These are phyloP conservation scores for Pythium grandisporangium DNA, from an alignment of 352 stramenopile genomes.

Conservation along the genomic window DNA sequence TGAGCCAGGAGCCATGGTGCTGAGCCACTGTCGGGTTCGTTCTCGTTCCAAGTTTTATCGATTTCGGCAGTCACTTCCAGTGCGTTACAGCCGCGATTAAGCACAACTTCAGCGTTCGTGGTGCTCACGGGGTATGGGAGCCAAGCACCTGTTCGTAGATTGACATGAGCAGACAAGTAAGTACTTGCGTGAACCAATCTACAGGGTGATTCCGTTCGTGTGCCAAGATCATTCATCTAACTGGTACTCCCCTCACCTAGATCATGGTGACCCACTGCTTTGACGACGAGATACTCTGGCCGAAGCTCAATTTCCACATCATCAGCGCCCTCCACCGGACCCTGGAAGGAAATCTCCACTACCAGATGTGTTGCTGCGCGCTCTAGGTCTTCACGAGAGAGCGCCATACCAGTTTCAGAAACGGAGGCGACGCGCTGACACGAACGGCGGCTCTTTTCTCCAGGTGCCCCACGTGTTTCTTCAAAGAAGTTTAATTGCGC, in stretches of 20 bases:
- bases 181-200: no score
- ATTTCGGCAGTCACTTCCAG: constrained; percentile 29
- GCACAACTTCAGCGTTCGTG: constrained; percentile 18
- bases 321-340: constrained; percentile 11
- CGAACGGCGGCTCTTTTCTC: not conserved
- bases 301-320: constrained; percentile 44
- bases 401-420: constrained; percentile 20
- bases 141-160: no score
- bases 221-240: no score
- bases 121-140: constrained; percentile 55
- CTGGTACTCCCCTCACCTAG: no score
- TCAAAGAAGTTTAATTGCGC: constrained; percentile 33
- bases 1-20: constrained; percentile 54
- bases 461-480: no score
- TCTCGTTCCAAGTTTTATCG: constrained; percentile 41
- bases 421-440: constrained; percentile 25
- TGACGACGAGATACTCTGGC: constrained; percentile 35
- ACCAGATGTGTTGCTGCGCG: constrained; percentile 21
- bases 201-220: no score
- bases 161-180: no score
- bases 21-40: constrained; percentile 39
- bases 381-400: constrained; percentile 34
- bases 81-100: constrained; percentile 21
- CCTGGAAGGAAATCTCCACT: constrained; percentile 29
- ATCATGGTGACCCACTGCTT: constrained; percentile 33